These are phyloP conservation scores for Candida palmyrensis DNA, from an alignment of 805 yeast species.

Conservation along the genomic window DNA sequence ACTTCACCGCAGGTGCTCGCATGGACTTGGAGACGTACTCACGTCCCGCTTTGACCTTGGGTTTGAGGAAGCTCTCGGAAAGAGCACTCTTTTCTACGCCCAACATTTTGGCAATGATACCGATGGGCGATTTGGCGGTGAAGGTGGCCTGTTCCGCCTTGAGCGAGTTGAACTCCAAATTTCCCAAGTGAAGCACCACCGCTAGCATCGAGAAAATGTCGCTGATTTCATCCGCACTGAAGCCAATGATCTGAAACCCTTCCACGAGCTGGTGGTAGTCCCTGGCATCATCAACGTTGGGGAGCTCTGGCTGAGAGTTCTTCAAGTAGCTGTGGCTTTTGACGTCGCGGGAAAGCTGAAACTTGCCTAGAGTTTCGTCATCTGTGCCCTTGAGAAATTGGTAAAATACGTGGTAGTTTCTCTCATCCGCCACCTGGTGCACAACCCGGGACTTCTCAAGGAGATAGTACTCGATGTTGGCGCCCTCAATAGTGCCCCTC, in stretches of 20 bases:
- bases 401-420: constrained; percentile 93
- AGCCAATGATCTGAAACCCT: constrained; percentile 74
- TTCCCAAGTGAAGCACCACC: constrained; percentile 78
- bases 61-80: constrained; percentile 60
- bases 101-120: constrained; percentile 51
- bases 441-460: constrained; percentile 92
- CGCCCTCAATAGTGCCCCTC: constrained; percentile 70
- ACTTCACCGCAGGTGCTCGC: constrained; percentile 73
- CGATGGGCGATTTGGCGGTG: constrained; percentile 45
- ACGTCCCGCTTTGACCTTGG: constrained; percentile 86
- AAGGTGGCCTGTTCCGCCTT: constrained; percentile 74
- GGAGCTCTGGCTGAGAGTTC: constrained; percentile 49
- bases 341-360: constrained; percentile 38
- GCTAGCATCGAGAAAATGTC: constrained; percentile 67
- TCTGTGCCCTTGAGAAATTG: constrained; percentile 72
- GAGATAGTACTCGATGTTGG: constrained; percentile 90
- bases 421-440: constrained; percentile 64
- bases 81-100: constrained; percentile 53
- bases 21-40: constrained; percentile 80
- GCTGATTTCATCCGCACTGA: constrained; percentile 47
- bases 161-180: constrained; percentile 64
- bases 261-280: constrained; percentile 60
- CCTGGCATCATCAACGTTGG: constrained; percentile 68
- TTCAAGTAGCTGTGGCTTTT: constrained; percentile 53
- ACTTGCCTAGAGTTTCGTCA: constrained; percentile 37